Base-by-base conservation (phyloP, 768 basidiomycete species). In the Paxillus involutus region DNA sequence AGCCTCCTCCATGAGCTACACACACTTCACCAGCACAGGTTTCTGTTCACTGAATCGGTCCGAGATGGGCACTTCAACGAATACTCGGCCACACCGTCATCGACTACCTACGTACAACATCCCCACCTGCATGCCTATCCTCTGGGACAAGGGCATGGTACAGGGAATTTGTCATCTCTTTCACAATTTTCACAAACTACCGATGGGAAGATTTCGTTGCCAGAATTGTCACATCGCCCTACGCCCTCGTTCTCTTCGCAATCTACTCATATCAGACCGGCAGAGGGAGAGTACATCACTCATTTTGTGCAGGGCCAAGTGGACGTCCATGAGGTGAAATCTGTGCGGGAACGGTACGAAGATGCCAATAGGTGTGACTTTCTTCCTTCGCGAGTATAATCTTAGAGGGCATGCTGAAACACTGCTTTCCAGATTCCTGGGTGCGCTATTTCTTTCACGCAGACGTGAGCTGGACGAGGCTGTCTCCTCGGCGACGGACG, bases 1-100 rank as follows among this genome's bases (percentile, higher is more conserved):
- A 78, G 60, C 44, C 71, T 88, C 58, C 80, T 92, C 36, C 83
- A 86, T 52, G 83, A 90, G 61, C 66, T 91, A 48, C 89, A 91
- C 60, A 76, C 82, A 37, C 75, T 85, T 21, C 78, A 87, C 59
- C 82, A 86, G 50, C 85, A 88, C 62, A 78, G 88, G 47, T 71
- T 82, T 33, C 53, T 83, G 24, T 83, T 74, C 49, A 54, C 61
- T 6, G 53, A 60, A 26, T 35, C 57, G 5, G 39, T 50, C 29
- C 60, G 48, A 49, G 56, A 67, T 53, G 46, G 33, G 30, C n/a
- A 3, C 45, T 49, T 24, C 19, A 43, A 53, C 45, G 13, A 51
- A 21, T 37, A 30, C 39, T n/a, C 24, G 35, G 19, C 47, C 12
- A 36, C 40, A 30, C 29, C 47, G 16, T 37, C 33, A 45, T 55